Evolutionary conservation across 2,329 filamentous ascomycete species (phyloP).

Genomic region (Sclerotinia glacialis): DNA sequence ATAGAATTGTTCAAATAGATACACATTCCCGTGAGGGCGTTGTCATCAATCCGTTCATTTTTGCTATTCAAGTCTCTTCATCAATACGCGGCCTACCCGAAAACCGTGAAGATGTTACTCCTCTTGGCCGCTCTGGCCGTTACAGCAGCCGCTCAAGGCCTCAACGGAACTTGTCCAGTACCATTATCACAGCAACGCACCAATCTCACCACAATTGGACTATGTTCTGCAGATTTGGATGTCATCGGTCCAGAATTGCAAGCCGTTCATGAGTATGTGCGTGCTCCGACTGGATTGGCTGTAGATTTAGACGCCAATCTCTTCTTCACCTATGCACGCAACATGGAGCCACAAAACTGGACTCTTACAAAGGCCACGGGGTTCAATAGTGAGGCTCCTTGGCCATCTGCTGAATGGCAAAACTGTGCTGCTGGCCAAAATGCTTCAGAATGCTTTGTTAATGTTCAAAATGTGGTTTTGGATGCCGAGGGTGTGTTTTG

Average conservation of each 20-base stretch:
- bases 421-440: constrained; percentile 1
- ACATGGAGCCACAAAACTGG: constrained; percentile 9
- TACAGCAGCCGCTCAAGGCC: background rate
- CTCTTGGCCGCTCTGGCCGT: background rate
- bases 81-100: background rate
- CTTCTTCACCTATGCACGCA: constrained; percentile 11
- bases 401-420: constrained; percentile 10
- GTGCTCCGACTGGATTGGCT: background rate
- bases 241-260: constrained; percentile 5
- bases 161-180: background rate
- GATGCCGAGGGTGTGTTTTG: background rate
- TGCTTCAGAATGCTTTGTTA: constrained; percentile 3
- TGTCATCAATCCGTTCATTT: background rate
- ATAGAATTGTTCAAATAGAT: background rate
- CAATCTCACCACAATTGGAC: background rate
- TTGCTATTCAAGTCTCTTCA: background rate
- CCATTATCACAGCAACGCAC: background rate
- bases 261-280: background rate
- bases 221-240: constrained; percentile 4
- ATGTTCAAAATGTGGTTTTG: constrained; percentile 8
- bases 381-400: constrained; percentile 4
- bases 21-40: background rate
- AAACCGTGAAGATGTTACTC: background rate
- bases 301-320: background rate
- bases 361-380: constrained; percentile 1